Percentiles rank a stretch among this genome's conserved stretches.
Conservation (phyloP, 768 basidiomycete genomes). For the Xerocomus potaroensis region DNA sequence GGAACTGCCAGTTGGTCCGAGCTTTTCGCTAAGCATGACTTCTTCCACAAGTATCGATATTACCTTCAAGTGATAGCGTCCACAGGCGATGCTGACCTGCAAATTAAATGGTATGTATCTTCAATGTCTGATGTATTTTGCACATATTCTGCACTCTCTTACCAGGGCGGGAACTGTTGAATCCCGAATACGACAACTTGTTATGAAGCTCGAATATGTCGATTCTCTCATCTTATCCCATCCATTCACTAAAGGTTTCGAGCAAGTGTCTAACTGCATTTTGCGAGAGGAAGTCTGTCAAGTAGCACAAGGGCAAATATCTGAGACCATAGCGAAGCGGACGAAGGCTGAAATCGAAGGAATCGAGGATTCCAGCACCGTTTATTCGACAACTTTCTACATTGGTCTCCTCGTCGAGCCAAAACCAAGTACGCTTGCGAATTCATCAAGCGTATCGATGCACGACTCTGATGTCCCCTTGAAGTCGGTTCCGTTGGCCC, state of each 20-base stretch:
- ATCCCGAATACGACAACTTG: conserved; percentile 90
- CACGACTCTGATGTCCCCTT: conserved; percentile 14
- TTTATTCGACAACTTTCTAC: conserved; percentile 96
- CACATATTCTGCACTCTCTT: conserved; percentile 12
- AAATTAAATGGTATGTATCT: conserved; percentile 80
- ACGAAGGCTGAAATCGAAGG: conserved; percentile 76
- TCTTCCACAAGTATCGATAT: conserved; percentile 95
- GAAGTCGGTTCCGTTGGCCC: conserved; percentile 74
- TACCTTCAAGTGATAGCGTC: conserved; percentile 96
- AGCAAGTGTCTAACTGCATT: conserved; percentile 79
- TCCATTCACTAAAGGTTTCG: conserved; percentile 93
- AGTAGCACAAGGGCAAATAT: conserved; percentile 85
- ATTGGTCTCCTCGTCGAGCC: conserved; percentile 92
- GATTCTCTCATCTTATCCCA: conserved; percentile 90
- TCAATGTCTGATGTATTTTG: not conserved
- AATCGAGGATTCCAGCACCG: conserved; percentile 71
- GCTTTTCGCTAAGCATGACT: conserved; percentile 93
- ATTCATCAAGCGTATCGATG: conserved; percentile 11
- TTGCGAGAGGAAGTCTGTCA: conserved; percentile 83
- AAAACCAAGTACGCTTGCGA: conserved; percentile 67
- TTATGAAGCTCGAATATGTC: conserved; percentile 97
- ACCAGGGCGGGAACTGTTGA: conserved; percentile 94
- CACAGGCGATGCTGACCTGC: conserved; percentile 75
- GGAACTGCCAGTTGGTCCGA: conserved; percentile 85
- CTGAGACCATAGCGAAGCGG: conserved; percentile 64